Evolutionary conservation across 148 eudicot genomes (phyloP), one percentile per base, ranked within the genome.

Genomic region (Dysphania ambrosioides): DNA sequence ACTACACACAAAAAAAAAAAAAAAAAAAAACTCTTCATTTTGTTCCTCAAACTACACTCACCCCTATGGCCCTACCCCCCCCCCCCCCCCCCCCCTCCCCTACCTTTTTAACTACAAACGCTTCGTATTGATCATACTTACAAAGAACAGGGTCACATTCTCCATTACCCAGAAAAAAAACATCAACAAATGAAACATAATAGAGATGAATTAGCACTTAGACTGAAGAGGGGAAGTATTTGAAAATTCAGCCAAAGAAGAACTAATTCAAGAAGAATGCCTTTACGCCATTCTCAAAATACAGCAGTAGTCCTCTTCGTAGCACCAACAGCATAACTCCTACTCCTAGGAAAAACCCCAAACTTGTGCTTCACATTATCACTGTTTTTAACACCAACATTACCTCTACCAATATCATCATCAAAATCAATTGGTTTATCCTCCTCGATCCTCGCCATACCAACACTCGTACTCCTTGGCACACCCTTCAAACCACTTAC

Each of bases 361-460:
- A 73, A 38, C 49, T 79, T 79, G 3, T 75, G 34, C 62, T 79
- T 79, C 21, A 4, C 6, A 15, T 23, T 31, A 8, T 5, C 29
- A 24, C n/a, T 19, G 10, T 35, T 21, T 30, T 47, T 47, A 51
- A 2, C 60, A 15, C n/a, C 32, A 51, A 30, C 58, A 26, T 21
- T n/a, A n/a, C n/a, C n/a, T n/a, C n/a, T 55, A 32, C 13, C 57
- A 66, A 47, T 62, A 13, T 29, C 60, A 7, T 58, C 80, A 41
- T 41, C 53, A 41, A 72, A 79, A 1, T 82, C 87, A 55, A 71
- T 73, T 3, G 89, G 78, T 69, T 79, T 82, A 23, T 89, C 91
- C 69, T 91, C 97, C 68, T 91, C 97, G 53, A 91, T 91, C 74
- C 79, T 87, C 0, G 88, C 87, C 97, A 91, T 86, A 11, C 89